Evolutionary conservation across 2,329 filamentous ascomycete genomes (phyloP), one percentile per base, ranked within the genome.

Genomic region (Beauveria scarabaeidicola): DNA sequence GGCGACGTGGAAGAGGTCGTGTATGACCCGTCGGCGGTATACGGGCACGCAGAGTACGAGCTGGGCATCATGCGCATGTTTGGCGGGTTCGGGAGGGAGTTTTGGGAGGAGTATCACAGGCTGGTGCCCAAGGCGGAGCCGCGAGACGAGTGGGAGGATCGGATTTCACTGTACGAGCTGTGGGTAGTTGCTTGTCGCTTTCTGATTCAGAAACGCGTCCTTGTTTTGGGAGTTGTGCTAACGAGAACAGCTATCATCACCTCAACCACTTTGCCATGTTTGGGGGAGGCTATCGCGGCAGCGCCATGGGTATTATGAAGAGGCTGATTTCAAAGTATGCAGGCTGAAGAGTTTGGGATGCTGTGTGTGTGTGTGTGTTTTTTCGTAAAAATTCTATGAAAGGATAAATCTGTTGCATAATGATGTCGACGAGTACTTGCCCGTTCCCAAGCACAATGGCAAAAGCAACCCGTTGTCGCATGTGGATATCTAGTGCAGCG

Each of bases 21-120:
- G 1, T 97, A 86, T 69, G 93, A 97, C 69, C 85, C 91, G 0
- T 88, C 87, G 2, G 82, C 85, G 46, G 89, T 88, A 63, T 97
- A 95, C 69, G 90, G 87, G 1, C 92, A 97, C 70, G 88, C 81
- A 1, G 93, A 97, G 76, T 97, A 87, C 72, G 93, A 97, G 65
- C 76, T 96, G 56, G 93, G 93, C 0, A 96, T 96, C 65, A 97
- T 97, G 91, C 83, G 82, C 55, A 96, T 97, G 91, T 97, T 97
- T 79, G 92, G 92, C 0, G 93, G 93, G 0, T 96, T 95, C 72
- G 85, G 85, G 0, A 67, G 72, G 0, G 72, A 69, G 1, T 96
- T 96, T 67, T 85, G 89, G 78, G 80, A 80, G 36, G 90, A 94
- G 69, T 97, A 97, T 70, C 83, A 89, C 70, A 71, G 76, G 43